phyloP scores from a whole-genome alignment of 75 land plant species.

The Pinus taeda region DNA sequence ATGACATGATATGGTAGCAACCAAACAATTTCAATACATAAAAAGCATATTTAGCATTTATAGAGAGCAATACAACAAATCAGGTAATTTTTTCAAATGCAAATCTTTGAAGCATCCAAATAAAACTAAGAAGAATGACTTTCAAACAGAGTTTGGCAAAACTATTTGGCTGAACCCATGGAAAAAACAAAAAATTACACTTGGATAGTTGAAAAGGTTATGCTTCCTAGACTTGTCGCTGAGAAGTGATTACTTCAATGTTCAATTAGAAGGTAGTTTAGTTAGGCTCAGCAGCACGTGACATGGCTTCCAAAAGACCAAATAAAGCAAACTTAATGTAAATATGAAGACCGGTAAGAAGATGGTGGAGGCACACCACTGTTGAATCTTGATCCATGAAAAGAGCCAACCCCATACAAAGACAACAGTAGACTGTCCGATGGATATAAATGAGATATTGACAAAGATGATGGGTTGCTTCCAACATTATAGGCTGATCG shows the following conservation, averaged over 20 bases:
- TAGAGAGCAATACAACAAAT: background rate
- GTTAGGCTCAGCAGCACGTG: background rate
- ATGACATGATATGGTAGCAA: too few relatives aligned
- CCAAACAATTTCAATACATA: too few relatives aligned
- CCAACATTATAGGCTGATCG: constrained; percentile 29
- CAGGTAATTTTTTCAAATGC: background rate
- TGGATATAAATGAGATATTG: constrained; percentile 28
- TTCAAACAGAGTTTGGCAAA: background rate
- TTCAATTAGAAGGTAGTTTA: background rate
- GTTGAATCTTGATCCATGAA: constrained; percentile 16
- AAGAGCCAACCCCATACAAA: constrained; percentile 31
- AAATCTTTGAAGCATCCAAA: background rate
- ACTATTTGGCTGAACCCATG: background rate
- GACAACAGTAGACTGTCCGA: constrained; percentile 30
- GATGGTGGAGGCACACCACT: constrained; percentile 15
- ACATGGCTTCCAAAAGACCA: background rate
- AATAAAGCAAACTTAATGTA: background rate
- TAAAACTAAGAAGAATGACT: background rate
- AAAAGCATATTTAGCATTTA: background rate
- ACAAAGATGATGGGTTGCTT: constrained; percentile 13
- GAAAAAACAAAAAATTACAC: background rate
- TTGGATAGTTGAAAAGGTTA: background rate
- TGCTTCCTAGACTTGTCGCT: background rate
- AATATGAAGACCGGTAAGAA: constrained; percentile 21
- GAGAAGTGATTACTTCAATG: background rate